A percentile compares a stretch with the other conserved stretches of the same genome.
Evolutionary conservation across 768 basidiomycete genomes (phyloP).

Genomic region (Mycena maculata): DNA sequence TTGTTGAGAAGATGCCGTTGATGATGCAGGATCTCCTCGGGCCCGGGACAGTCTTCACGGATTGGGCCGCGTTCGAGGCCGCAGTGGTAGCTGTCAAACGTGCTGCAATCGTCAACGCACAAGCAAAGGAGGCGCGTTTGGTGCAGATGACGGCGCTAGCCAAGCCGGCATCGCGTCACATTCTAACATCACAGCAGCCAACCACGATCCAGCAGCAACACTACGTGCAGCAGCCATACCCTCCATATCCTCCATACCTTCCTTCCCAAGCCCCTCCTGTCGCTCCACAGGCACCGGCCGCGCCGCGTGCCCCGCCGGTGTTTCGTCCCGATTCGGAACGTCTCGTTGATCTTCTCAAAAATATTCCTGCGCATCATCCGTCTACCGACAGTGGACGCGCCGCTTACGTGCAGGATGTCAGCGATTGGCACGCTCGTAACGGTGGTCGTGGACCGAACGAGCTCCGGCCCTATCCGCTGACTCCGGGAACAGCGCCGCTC

Average conservation of each 20-base stretch:
- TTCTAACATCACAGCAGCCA: not conserved
- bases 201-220: not conserved
- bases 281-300: not conserved
- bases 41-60: slow-evolving; percentile 2
- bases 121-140: not conserved
- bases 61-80: slow-evolving; percentile 7
- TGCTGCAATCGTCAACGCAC: not conserved
- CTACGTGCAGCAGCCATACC: not conserved
- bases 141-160: not conserved
- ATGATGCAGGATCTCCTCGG: slow-evolving; percentile 10
- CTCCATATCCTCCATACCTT: not conserved
- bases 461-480: slow-evolving; percentile 35
- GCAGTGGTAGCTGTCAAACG: not conserved
- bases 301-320: not conserved
- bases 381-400: slow-evolving; percentile 31
- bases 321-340: not conserved
- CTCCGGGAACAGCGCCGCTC: slow-evolving; percentile 35
- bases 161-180: not conserved
- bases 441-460: slow-evolving; percentile 7
- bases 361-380: slow-evolving; percentile 20
- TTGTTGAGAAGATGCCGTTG: not conserved
- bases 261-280: not conserved
- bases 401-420: slow-evolving; percentile 27
- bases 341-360: not conserved
- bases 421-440: not conserved